Evolutionary conservation across 2,329 filamentous ascomycete species (phyloP).

Genomic region (Colletotrichum sp.): DNA sequence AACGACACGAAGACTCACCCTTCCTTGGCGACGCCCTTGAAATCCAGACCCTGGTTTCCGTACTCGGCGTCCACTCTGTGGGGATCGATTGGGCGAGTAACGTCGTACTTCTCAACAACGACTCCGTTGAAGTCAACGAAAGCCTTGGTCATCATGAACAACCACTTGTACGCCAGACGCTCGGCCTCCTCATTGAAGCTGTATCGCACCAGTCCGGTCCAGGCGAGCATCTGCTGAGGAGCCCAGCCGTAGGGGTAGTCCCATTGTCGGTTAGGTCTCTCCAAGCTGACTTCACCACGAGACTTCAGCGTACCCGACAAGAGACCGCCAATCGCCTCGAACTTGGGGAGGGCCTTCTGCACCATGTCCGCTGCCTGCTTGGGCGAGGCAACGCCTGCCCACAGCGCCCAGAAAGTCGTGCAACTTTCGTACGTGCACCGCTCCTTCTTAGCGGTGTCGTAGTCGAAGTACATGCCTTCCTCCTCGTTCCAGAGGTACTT

Average conservation of each 20-base stretch:
- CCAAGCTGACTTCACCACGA: constrained; percentile 77
- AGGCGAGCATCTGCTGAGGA: constrained; percentile 97
- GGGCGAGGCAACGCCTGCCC: constrained; percentile 88
- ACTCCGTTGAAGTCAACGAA: constrained; percentile 99
- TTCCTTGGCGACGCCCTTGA: constrained; percentile 95
- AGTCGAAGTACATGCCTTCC: constrained; percentile 97
- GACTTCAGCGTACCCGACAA: constrained; percentile 90
- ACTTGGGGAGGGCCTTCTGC: constrained; percentile 79
- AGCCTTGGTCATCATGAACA: constrained; percentile 98
- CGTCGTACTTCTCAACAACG: constrained; percentile 98
- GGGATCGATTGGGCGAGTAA: constrained; percentile 86
- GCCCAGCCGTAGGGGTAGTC: constrained; percentile 99
- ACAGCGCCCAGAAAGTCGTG: constrained; percentile 97
- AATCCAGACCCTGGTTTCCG: constrained; percentile 93
- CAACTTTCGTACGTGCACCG: constrained; percentile 87
- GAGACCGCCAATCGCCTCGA: constrained; percentile 87
- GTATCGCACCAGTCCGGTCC: constrained; percentile 91
- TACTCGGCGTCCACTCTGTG: constrained; percentile 97
- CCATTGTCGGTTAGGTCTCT: constrained; percentile 95
- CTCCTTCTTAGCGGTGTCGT: constrained; percentile 82
- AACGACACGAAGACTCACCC: constrained; percentile 67
- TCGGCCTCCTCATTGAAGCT: constrained; percentile 91
- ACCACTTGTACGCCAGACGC: constrained; percentile 91
- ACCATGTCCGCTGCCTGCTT: constrained; percentile 87
- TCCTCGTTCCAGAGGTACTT: constrained; percentile 93